Evolutionary conservation across 2,329 filamentous ascomycete genomes (phyloP), one percentile per base, ranked within the genome.

Genomic region (Ophiostoma montium): DNA sequence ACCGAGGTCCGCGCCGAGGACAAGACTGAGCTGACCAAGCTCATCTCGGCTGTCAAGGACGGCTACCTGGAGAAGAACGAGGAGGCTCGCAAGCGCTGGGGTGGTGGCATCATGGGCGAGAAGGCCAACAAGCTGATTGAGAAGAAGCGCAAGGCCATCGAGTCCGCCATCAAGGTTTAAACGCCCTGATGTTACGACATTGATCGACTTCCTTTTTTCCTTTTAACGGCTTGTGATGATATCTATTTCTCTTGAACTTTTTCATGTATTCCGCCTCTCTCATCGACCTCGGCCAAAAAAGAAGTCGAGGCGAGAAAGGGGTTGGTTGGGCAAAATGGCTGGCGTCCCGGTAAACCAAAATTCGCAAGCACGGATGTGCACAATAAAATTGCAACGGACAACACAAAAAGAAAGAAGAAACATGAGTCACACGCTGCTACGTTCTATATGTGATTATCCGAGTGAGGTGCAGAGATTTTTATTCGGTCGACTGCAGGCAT

Each of bases 81-180:
- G 74, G 84, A 88, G 67, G 71, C 78, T 63, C 84, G 87, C 71
- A 82, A 84, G 69, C 86, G 90, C 74, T 98, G 94, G 92, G 92
- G 94, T 75, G 92, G 92, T 80, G 94, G 94, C 72, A 95, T 98
- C 76, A 95, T 98, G 89, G 76, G 92, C 65, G 77, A 82, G 68
- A 98, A 98, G 86, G 89, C 92, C 66, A 80, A 79, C 71, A 78
- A 76, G 71, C 72, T 72, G 65, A 76, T 72, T 56, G 70, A 72
- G 70, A 95, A 95, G 85, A 87, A 86, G 78, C 79, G 84, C 73
- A 95, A 95, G 84, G 88, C 89, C 66, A 65, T 92, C 57, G 92
- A 96, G 74, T 72, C 71, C 65, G 89, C 92, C 68, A 88, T 95
- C 80, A 96, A 96, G 85, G 94, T 98, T 75, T 98, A 94, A 77